Percentiles rank a stretch among this genome's conserved stretches.
phyloP scores from a whole-genome alignment of 1,284 basidiomycete species.

The Malassezia nana region DNA sequence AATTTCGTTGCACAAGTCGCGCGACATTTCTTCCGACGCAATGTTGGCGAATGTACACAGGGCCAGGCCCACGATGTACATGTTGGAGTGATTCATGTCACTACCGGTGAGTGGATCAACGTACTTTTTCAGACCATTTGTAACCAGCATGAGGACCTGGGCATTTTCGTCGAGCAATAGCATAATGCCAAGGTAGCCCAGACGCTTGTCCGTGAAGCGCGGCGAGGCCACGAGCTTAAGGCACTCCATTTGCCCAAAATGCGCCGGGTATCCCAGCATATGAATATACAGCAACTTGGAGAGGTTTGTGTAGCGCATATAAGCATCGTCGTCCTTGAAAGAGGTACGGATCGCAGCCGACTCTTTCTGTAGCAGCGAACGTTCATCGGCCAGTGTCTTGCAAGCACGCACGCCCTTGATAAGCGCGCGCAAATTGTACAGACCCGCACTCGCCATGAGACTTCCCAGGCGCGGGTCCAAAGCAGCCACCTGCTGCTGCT shows the following conservation, averaged over 20 bases:
- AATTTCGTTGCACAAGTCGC: constrained; percentile 58
- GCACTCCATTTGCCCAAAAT: constrained; percentile 99
- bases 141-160: constrained; percentile 92
- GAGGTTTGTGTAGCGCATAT: constrained; percentile 87
- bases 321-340: constrained; percentile 76
- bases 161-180: constrained; percentile 92
- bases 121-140: constrained; percentile 96
- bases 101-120: constrained; percentile 53
- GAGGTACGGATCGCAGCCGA: constrained; percentile 93
- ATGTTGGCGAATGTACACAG: constrained; percentile 98
- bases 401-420: constrained; percentile 51
- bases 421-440: constrained; percentile 49
- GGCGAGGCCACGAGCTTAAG: constrained; percentile 97
- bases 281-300: constrained; percentile 98
- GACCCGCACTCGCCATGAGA: constrained; percentile 43
- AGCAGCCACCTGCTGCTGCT: constrained; percentile 48
- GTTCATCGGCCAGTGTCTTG: constrained; percentile 95
- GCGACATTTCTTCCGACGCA: constrained; percentile 63
- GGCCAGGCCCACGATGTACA: constrained; percentile 95
- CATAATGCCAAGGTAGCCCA: constrained; percentile 98
- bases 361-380: constrained; percentile 93
- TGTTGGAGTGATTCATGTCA: constrained; percentile 99
- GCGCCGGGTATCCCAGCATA: constrained; percentile 97
- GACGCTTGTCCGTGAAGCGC: constrained; percentile 86
- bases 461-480: constrained; percentile 47